Conservation (phyloP, 805 yeast species). For the Ogataea saltuana region DNA sequence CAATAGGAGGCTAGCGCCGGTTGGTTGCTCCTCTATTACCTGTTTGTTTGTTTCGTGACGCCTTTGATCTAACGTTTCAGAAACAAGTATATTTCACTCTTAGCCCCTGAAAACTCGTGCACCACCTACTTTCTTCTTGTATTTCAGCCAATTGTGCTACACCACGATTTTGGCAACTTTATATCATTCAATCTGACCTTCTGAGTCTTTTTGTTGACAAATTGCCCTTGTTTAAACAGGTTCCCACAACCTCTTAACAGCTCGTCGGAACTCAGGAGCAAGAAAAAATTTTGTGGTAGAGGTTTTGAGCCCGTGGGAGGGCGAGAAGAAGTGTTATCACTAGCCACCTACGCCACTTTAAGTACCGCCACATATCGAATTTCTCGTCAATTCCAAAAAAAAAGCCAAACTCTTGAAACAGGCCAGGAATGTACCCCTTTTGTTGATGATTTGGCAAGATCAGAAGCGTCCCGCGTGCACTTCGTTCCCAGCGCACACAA, state of each 20-base stretch:
- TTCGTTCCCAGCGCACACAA: not conserved
- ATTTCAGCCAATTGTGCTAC: constrained; percentile 7
- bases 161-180: constrained; percentile 5
- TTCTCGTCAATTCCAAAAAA: not conserved
- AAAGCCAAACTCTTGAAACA: not conserved
- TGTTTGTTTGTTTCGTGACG: constrained; percentile 10
- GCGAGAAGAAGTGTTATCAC: not conserved
- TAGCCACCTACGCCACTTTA: not conserved
- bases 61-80: constrained; percentile 6
- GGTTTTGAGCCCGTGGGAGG: constrained; percentile 1
- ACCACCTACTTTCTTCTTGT: not conserved
- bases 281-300: constrained; percentile 7
- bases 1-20: constrained; percentile 4
- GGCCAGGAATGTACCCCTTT: not conserved
- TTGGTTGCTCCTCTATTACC: constrained; percentile 1
- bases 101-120: not conserved
- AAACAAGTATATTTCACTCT: not conserved
- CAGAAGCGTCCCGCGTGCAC: not conserved
- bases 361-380: not conserved
- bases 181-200: constrained; percentile 2
- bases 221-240: not conserved
- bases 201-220: not conserved
- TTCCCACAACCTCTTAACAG: constrained; percentile 3
- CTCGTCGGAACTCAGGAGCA: constrained; percentile 6
- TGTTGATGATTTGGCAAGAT: not conserved